Evolutionary conservation across 768 basidiomycete genomes (phyloP), one percentile per base, ranked within the genome.

Genomic region (Scleroderma bovista): DNA sequence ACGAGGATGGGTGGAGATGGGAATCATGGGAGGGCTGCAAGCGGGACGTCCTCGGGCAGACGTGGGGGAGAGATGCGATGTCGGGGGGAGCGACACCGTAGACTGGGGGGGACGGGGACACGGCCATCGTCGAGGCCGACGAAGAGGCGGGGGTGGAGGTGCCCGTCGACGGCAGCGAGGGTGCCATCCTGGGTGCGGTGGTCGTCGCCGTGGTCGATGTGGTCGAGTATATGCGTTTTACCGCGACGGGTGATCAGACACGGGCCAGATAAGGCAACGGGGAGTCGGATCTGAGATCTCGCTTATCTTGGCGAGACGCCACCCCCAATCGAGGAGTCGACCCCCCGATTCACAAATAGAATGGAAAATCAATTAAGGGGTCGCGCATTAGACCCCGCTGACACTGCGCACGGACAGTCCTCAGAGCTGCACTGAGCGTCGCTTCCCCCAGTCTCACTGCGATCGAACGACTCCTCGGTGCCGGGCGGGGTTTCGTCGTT

Each of bases 1-100:
- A 61, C 39, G 15, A 38, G 3, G 60, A 48, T 22, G 66, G 42
- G 54, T 69, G 55, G 51, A 34, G 7, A 51, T 59, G 24, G 64
- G 53, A 43, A 15, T 31, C 40, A 16, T 2, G 11, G 6, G 54
- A 53, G 0, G 9, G 7, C 16, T 39, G 31, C 3, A 12, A 32
- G 6, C 7, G 4, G 46, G 61, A 53, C 24, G 58, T 58, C 17
- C n/a, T 31, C 12, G 40, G 31, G 20, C 2, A 11, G 19, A 42
- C 39, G 17, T 20, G 39, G 12, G 26, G 32, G 29, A 48, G 39
- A 10, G 44, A 19, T 4, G 9, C 11, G 3, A 33, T 36, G 36
- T 37, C 24, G 7, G 49, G 49, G 15, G 49, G 49, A 4, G 49
- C 45, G 7, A 50, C 29, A 19, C 49, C 49, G 42, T 50, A 50